Conservation (phyloP, 2,329 filamentous ascomycete species). For the Botryosphaeria agaves region DNA sequence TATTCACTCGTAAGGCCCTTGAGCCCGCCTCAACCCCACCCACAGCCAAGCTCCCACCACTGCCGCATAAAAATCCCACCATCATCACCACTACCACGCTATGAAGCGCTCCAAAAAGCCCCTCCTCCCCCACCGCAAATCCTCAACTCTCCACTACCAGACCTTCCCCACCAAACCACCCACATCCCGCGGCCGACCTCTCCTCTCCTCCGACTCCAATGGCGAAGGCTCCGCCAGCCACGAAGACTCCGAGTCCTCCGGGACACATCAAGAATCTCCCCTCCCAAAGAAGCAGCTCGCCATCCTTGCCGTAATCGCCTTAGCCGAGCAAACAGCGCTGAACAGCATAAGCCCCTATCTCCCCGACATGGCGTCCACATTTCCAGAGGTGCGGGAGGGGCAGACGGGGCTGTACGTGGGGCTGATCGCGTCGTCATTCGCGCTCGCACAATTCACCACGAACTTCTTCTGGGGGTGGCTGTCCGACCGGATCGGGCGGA, state of each 20-base stretch:
- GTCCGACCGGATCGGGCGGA: slow-evolving; percentile 62
- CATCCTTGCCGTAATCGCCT: slow-evolving; percentile 70
- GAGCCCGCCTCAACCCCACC: too few relatives aligned
- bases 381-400: slow-evolving; percentile 56
- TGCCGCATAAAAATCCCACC: too few relatives aligned
- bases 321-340: slow-evolving; percentile 88
- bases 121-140: slow-evolving; percentile 23
- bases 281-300: slow-evolving; percentile 69
- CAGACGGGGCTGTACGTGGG: slow-evolving; percentile 80
- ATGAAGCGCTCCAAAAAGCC: slow-evolving; percentile 4
- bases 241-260: slow-evolving; percentile 16
- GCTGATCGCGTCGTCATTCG: slow-evolving; percentile 77
- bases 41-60: too few relatives aligned
- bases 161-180: slow-evolving; percentile 66
- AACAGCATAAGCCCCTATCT: slow-evolving; percentile 95
- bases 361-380: slow-evolving; percentile 75
- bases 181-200: slow-evolving; percentile 40
- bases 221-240: slow-evolving; percentile 11
- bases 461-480: slow-evolving; percentile 86
- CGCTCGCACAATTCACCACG: slow-evolving; percentile 77
- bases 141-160: slow-evolving; percentile 52
- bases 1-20: too few relatives aligned
- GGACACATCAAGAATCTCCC: slow-evolving; percentile 42
- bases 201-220: slow-evolving; percentile 10
- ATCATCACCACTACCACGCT: too few relatives aligned